Evolutionary conservation across 2,329 filamentous ascomycete species (phyloP), one percentile per base, ranked within the genome.

Genomic region (Juglanconis oblonga): DNA sequence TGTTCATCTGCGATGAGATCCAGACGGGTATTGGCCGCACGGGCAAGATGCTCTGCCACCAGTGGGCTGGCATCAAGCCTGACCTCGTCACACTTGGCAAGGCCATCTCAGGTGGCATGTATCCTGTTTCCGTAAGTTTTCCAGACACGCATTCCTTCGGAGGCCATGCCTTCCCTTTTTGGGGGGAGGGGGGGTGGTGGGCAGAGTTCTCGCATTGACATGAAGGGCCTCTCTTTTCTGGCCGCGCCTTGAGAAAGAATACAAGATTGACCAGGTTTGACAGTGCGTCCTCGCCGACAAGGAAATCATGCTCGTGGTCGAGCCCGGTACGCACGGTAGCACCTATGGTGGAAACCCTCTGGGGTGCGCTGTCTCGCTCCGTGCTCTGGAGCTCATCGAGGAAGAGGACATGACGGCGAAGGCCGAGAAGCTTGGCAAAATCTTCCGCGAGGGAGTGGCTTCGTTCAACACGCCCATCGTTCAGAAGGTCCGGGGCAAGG

Each of bases 301-400:
- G 77, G 93, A 97, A 59, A 82, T 98, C 65, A 97, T 99, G 93
- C 84, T 97, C 66, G 95, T 94, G 9, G 83, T 99, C 65, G 95
- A 99, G 81, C 91, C 95, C 32, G 95, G 95, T 62, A 98, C 95
- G 32, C 95, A 99, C 76, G 95, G 95, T 52, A 97, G 92, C 47
- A 99, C 95, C n/a, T 99, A 98, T 71, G 95, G 95, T 63, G 95
- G 95, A 54, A 99, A 99, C 77, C 95, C 95, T 17, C 82, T 99
- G 11, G 95, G 93, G 31, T 98, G 92, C 68, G 95, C 95, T 44
- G 91, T 99, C 35, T 96, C 94, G 31, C 97, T 99, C 72, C 90
- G 93, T 64, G 95, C 95, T 24, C 83, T 99, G 49, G 93, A 99
- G 81, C 85, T 99, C 57, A 88, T 99, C 67, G 87, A 94, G 71